phyloP scores from a whole-genome alignment of 176 grass and related monocot genomes.

The Aegilops speltoides region DNA sequence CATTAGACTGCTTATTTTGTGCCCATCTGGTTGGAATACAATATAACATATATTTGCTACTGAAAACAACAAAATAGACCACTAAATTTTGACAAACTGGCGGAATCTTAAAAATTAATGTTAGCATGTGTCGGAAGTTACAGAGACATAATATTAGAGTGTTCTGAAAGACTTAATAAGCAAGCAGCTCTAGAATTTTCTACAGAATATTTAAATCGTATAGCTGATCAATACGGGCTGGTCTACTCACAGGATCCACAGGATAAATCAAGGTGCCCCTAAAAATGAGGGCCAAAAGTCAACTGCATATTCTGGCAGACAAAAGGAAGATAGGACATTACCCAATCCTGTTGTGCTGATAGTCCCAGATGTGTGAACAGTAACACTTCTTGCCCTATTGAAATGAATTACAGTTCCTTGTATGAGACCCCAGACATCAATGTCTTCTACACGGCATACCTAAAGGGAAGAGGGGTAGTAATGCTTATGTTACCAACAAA shows the following conservation, averaged over 20 bases:
- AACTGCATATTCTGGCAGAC: conserved; percentile 8
- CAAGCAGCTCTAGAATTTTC: conserved; percentile 13
- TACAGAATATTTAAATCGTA: not conserved
- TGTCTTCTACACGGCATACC: conserved; percentile 99
- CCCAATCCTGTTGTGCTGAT: conserved; percentile 85
- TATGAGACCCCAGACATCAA: conserved; percentile 89
- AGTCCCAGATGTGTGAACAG: conserved; percentile 73
- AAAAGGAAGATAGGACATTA: conserved; percentile 44
- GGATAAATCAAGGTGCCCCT: not conserved
- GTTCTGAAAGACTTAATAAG: not conserved
- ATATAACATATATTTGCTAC: not conserved
- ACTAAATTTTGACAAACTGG: not conserved
- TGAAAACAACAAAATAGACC: conserved; percentile 7
- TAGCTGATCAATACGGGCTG: not conserved
- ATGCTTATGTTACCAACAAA: conserved; percentile 2
- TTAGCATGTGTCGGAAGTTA: not conserved
- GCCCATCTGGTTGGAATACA: not conserved
- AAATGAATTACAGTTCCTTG: conserved; percentile 98
- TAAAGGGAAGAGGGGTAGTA: conserved; percentile 31
- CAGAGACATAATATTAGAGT: not conserved
- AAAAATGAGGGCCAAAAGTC: not conserved
- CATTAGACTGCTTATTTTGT: not conserved
- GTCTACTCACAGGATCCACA: not conserved
- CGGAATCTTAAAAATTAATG: conserved; percentile 10
- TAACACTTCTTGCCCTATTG: conserved; percentile 79